Base-by-base conservation (phyloP, 768 basidiomycete species). In the Rhodotorula kratochvilovae region DNA sequence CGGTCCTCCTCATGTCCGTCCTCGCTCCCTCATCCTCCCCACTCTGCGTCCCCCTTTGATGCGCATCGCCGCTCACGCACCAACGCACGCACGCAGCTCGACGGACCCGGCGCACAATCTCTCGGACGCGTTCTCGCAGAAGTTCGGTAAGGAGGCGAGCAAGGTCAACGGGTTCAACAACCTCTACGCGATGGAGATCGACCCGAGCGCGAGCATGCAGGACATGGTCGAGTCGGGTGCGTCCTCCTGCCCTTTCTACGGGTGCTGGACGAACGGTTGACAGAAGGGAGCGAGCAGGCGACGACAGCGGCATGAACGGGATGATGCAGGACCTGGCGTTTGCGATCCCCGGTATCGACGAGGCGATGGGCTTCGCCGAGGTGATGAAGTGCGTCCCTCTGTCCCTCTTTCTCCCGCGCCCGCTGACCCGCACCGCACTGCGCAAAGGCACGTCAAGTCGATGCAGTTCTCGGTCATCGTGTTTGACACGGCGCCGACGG, bases 261-360 rank as follows among this genome's bases (percentile, higher is more conserved):
- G 39, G 39, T 39, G 39, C 8, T 39, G 39, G 39, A 39, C n/a
- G n/a, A n/a, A n/a, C n/a, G n/a, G n/a, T n/a, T 39, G 39, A 39
- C 39, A 13, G 8, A 39, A 39, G 39, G 8, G 39, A 6, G 11
- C 11, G 27, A 29, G 33, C 59, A 60, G 66, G 64, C 21, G 73
- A 70, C 39, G 79, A 79, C 46, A 80, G 80, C 39, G 93, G 95
- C 84, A 98, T 98, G 95, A 92, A 92, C 57, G 88, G 89, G 72
- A 98, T 99, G 93, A 96, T 99, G 92, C 96, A 99, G 81, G 96
- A 99, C 82, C 85, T 99, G 55, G 96, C 96, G 0, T 99, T 99
- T 78, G 93, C 96, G 4, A 98, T 99, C 68, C 96, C 96, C 0
- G 96, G 96, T 82, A 95, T 99, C 21, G 96, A 99, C 78, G 96